Base-by-base conservation (phyloP, 2,329 filamentous ascomycete species). In the Trichoderma cornu-damae region DNA sequence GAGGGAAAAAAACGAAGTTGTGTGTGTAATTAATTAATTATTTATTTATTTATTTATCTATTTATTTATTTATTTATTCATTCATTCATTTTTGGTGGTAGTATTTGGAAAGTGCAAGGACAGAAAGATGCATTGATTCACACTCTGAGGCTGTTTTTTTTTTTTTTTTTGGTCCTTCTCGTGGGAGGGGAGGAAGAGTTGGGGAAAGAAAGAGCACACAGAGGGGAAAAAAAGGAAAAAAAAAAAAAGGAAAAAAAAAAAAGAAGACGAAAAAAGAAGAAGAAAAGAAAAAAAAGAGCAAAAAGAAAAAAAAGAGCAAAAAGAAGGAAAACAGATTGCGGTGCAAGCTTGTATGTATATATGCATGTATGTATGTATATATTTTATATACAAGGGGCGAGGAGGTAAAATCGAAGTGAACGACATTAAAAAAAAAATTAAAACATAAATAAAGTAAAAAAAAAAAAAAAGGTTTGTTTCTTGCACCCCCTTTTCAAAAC, bases 71-170 rank as follows among this genome's bases (percentile, higher is more conserved):
- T n/a, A n/a, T n/a, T n/a, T n/a, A n/a, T n/a, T n/a, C n/a, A n/a
- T n/a, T n/a, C n/a, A n/a, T n/a, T n/a, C n/a, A n/a, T n/a, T n/a
- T n/a, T n/a, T n/a, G n/a, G n/a, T n/a, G n/a, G n/a, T n/a, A n/a
- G n/a, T n/a, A n/a, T n/a, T n/a, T n/a, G n/a, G n/a, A n/a, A n/a
- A n/a, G n/a, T n/a, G n/a, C n/a, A n/a, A n/a, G n/a, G n/a, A n/a
- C n/a, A n/a, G n/a, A n/a, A 14, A 24, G 5, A 11, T 34, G 28
- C 51, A 44, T 26, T 54, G 51, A 46, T 46, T 54, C 51, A 54
- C 51, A 34, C n/a, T 30, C 30, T 38, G 12, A 8, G 14, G 14
- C 26, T 47, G 9, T 14, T 47, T n/a, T 18, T 47, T 37, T 26
- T 55, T 26, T n/a, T 55, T 20, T 37, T 47, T 14, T 47, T 24